Evolutionary conservation across 169 alveolate genomes (phyloP).

Genomic region (Babesia bovis): DNA sequence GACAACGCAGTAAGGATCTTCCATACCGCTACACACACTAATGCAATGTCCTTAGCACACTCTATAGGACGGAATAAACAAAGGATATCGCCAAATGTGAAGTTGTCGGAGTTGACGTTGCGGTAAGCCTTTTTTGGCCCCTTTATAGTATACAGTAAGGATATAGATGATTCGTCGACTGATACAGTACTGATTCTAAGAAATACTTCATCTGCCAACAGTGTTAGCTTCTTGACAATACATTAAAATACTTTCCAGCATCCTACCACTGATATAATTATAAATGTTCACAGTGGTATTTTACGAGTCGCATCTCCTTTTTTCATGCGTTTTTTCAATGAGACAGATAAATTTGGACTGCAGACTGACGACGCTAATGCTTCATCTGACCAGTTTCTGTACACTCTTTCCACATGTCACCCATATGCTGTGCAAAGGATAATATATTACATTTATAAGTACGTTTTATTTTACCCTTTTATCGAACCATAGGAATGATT

Average conservation of each 20-base stretch:
- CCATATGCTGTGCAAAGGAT: constrained; percentile 58
- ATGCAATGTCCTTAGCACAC: too few relatives aligned
- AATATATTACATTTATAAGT: constrained; percentile 64
- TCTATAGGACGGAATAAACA: background rate
- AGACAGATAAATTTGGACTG: constrained; percentile 1
- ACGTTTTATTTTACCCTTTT: background rate
- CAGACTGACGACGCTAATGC: background rate
- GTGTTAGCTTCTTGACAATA: background rate
- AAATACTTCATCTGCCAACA: constrained; percentile 4
- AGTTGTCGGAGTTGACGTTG: constrained; percentile 57
- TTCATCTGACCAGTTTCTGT: background rate
- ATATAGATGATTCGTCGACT: constrained; percentile 50
- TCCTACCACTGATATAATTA: constrained; percentile 15
- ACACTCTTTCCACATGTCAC: constrained; percentile 36
- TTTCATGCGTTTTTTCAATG: constrained; percentile 51
- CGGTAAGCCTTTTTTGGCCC: constrained; percentile 12
- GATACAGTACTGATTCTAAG: constrained; percentile 45
- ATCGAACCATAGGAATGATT: constrained; percentile 38
- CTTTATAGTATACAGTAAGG: constrained; percentile 11
- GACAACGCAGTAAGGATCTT: too few relatives aligned
- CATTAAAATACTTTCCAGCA: background rate
- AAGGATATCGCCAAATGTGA: constrained; percentile 10
- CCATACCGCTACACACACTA: too few relatives aligned
- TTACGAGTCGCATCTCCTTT: constrained; percentile 62
- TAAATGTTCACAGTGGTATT: constrained; percentile 63